Base-by-base conservation (phyloP, 2,329 filamentous ascomycete species). In the Aspergillus thermomutatus region DNA sequence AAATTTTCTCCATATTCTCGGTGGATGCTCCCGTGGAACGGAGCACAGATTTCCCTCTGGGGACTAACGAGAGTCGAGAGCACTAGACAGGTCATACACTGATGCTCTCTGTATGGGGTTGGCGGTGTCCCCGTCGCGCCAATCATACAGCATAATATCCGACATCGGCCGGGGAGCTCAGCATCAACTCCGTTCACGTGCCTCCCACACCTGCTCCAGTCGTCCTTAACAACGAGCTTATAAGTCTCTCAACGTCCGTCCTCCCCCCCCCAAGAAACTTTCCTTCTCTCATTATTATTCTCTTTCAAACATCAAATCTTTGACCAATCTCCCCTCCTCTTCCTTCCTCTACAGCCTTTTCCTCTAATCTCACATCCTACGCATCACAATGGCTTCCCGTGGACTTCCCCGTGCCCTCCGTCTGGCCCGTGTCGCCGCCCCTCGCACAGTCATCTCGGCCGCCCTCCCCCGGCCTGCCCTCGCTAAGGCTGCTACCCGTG, bases 371-470 rank as follows among this genome's bases (percentile, higher is more conserved):
- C 53, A 46, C 55, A 56, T 60, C 58, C 46, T 54, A 31, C 28
- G 11, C 28, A 21, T 64, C 67, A 75, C 66, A 71, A 80, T 80
- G 78, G 77, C 78, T 68, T 76, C 78, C 58, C 76, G 77, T 73
- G 75, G 71, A 65, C 71, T 79, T 62, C 78, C 78, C 74, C 79
- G 82, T 76, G 83, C 83, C 73, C 78, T 86, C 70, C 82, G 83
- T 79, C 80, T 71, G 72, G 82, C 74, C 79, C 75, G 71, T 64
- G 81, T 77, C 80, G 84, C 77, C 74, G 84, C 75, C 56, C 73
- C 71, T 64, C 82, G 83, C 71, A 82, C 83, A 60, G 83, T 86
- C 69, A 75, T 85, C 64, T 80, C 83, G 63, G 82, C 83, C 60
- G 76, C 83, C 66, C 80, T 80, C 62, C 78, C 79, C 68, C 78